Conservation (phyloP, 1,284 basidiomycete species). For the Marasmius tenuissimus region DNA sequence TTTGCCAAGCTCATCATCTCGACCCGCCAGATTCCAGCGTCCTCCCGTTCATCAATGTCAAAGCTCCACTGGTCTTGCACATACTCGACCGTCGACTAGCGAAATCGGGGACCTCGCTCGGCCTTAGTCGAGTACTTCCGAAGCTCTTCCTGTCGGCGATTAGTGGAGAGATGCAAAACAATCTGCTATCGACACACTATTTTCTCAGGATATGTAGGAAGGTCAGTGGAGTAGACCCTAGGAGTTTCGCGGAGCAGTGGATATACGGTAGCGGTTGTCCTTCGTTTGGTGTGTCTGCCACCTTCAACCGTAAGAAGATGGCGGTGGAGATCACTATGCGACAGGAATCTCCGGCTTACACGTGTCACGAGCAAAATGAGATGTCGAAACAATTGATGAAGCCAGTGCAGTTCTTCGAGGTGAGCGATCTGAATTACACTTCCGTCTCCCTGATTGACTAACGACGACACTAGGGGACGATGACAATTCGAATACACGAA, state of each 20-base stretch:
- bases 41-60: constrained; percentile 91
- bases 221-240: constrained; percentile 88
- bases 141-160: constrained; percentile 95
- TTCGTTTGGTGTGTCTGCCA: constrained; percentile 84
- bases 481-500: constrained; percentile 99
- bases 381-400: constrained; percentile 70
- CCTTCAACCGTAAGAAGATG: constrained; percentile 98
- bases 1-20: constrained; percentile 85
- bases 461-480: constrained; percentile 72
- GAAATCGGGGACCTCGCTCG: constrained; percentile 94
- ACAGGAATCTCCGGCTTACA: constrained; percentile 82
- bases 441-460: constrained; percentile 10
- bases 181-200: constrained; percentile 85
- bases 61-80: constrained; percentile 92
- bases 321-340: constrained; percentile 94
- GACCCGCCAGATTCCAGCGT: constrained; percentile 82
- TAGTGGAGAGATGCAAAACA: constrained; percentile 86
- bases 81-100: constrained; percentile 93
- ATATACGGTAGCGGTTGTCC: constrained; percentile 98
- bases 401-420: constrained; percentile 88
- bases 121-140: constrained; percentile 92
- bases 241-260: constrained; percentile 96
- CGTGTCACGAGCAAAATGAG: constrained; percentile 67
- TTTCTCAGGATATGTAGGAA: constrained; percentile 94
- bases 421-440: constrained; percentile 25